Evolutionary conservation across 371 early-diverging fungal species (phyloP).

Genomic region (Apophysomyces elegans): DNA sequence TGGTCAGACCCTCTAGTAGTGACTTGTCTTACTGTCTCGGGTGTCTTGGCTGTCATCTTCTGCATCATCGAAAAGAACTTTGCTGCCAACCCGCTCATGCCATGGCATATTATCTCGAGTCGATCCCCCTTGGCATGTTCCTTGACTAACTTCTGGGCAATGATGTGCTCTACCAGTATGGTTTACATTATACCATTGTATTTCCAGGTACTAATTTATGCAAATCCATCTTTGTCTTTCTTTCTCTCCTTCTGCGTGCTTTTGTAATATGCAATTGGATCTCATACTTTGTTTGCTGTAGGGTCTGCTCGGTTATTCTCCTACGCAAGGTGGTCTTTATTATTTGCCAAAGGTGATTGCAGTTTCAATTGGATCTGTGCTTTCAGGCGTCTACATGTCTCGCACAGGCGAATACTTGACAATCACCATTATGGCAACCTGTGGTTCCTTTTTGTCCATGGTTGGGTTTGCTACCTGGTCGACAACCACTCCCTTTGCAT

Average conservation of each 20-base stretch:
- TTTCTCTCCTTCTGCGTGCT: background rate
- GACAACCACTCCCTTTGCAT: slow-evolving; percentile 18
- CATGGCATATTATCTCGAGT: slow-evolving; percentile 48
- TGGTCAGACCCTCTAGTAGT: slow-evolving; percentile 67
- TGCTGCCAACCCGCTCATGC: slow-evolving; percentile 65
- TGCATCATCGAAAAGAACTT: slow-evolving; percentile 61
- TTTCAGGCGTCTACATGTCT: slow-evolving; percentile 48
- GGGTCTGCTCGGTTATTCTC: slow-evolving; percentile 42
- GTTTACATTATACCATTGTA: slow-evolving; percentile 44
- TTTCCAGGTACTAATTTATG: slow-evolving; percentile 27
- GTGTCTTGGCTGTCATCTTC: slow-evolving; percentile 50
- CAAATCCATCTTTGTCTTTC: background rate
- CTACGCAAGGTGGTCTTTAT: slow-evolving; percentile 47
- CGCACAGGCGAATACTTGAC: slow-evolving; percentile 46
- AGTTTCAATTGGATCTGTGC: slow-evolving; percentile 43
- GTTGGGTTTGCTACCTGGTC: slow-evolving; percentile 34
- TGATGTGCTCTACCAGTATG: slow-evolving; percentile 40
- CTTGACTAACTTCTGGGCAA: slow-evolving; percentile 35
- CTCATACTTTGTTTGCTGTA: slow-evolving; percentile 4
- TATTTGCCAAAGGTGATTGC: slow-evolving; percentile 39
- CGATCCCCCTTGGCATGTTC: slow-evolving; percentile 48
- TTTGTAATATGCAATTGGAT: background rate
- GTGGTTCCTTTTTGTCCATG: slow-evolving; percentile 25
- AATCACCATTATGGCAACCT: slow-evolving; percentile 27
- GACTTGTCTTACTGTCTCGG: slow-evolving; percentile 56